phyloP scores from a whole-genome alignment of 2,329 filamentous ascomycete species.

The Venturia effusa region DNA sequence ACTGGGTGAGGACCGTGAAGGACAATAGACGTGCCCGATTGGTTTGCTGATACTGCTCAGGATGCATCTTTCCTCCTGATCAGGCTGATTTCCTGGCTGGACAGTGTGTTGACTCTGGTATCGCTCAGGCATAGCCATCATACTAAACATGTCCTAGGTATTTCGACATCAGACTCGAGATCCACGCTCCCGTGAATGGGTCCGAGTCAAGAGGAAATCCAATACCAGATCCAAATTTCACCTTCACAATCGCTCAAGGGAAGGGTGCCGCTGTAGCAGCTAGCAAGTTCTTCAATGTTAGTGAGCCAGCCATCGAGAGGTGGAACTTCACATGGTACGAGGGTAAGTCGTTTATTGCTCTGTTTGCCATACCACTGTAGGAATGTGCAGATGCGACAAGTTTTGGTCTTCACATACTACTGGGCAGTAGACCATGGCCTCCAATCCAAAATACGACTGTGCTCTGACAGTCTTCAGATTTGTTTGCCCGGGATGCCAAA shows the following conservation, averaged over 20 bases:
- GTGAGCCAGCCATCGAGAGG: slow-evolving; percentile 62
- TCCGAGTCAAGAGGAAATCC: slow-evolving; percentile 62
- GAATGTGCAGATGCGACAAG: too few relatives aligned
- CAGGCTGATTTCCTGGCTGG: slow-evolving; percentile 73
- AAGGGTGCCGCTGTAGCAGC: slow-evolving; percentile 44
- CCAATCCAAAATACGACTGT: not conserved
- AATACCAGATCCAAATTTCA: slow-evolving; percentile 63
- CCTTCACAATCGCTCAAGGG: slow-evolving; percentile 60
- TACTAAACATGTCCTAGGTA: slow-evolving; percentile 25
- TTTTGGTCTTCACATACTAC: not conserved
- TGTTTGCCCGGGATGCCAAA: slow-evolving; percentile 63
- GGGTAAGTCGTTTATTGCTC: slow-evolving; percentile 30
- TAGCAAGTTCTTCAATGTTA: slow-evolving; percentile 55
- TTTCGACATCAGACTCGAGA: slow-evolving; percentile 74
- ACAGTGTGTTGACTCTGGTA: slow-evolving; percentile 30
- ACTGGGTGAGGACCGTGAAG: slow-evolving; percentile 29
- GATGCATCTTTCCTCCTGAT: slow-evolving; percentile 46
- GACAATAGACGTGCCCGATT: not conserved
- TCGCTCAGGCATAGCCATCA: not conserved
- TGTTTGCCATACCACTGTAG: not conserved
- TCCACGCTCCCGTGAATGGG: slow-evolving; percentile 72
- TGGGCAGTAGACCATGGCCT: too few relatives aligned
- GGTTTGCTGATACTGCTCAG: slow-evolving; percentile 17
- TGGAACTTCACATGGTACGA: slow-evolving; percentile 84
- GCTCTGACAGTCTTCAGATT: slow-evolving; percentile 34